A percentile compares a stretch with the other conserved stretches of the same genome.
phyloP scores from a whole-genome alignment of 2,329 filamentous ascomycete species.

The Drechslerella stenobrocha region DNA sequence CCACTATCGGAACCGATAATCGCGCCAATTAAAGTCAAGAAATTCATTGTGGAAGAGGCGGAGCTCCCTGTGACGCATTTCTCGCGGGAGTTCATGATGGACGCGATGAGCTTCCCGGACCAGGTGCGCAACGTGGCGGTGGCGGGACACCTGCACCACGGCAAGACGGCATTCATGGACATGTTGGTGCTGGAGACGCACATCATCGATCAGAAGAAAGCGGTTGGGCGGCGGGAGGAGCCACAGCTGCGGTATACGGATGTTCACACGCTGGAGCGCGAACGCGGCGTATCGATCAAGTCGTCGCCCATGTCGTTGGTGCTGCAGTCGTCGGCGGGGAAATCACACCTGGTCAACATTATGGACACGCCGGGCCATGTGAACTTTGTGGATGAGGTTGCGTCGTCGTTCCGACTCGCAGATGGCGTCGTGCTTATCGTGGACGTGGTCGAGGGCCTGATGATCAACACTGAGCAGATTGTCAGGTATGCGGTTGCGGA shows the following conservation, averaged over 20 bases:
- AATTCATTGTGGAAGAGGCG: conserved; percentile 89
- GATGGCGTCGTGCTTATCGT: conserved; percentile 93
- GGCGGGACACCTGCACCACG: conserved; percentile 91
- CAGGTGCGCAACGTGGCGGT: conserved; percentile 92
- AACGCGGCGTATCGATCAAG: conserved; percentile 89
- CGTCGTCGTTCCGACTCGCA: conserved; percentile 78
- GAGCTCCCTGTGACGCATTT: conserved; percentile 69
- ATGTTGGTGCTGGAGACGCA: conserved; percentile 97
- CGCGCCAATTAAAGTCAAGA: conserved; percentile 88
- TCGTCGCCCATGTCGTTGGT: conserved; percentile 92
- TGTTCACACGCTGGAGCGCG: conserved; percentile 82
- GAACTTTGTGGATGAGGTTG: conserved; percentile 97
- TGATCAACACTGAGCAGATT: conserved; percentile 93
- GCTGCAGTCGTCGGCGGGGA: conserved; percentile 82
- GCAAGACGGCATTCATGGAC: conserved; percentile 97
- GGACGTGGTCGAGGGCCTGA: conserved; percentile 98
- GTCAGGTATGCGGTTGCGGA: conserved; percentile 94
- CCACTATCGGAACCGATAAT: conserved; percentile 90
- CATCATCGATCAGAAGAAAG: conserved; percentile 75
- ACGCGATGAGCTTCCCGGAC: conserved; percentile 93
- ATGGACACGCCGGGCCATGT: conserved; percentile 96
- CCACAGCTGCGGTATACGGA: conserved; percentile 88
- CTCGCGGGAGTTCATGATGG: conserved; percentile 72
- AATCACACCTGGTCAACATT: conserved; percentile 93
- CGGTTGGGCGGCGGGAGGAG: conserved; percentile 60